A percentile compares a stretch with the other conserved stretches of the same genome.
phyloP scores from a whole-genome alignment of 2,329 filamentous ascomycete species.

The Curvularia hawaiiensis region DNA sequence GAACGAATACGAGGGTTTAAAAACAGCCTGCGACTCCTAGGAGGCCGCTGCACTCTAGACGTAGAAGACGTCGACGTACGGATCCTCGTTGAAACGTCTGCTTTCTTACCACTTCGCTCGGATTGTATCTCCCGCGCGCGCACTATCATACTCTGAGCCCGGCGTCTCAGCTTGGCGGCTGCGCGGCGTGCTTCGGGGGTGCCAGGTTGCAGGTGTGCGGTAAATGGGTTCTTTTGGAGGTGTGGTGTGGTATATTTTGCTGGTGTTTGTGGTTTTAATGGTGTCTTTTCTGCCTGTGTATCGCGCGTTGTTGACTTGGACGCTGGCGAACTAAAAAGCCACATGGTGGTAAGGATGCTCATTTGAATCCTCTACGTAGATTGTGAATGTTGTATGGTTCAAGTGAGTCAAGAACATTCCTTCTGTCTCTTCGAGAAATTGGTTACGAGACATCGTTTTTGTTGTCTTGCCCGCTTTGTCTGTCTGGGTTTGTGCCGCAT shows the following conservation, averaged over 20 bases:
- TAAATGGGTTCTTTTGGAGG: background rate
- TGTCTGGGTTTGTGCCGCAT: conserved; percentile 1
- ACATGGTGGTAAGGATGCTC: background rate
- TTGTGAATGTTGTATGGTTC: no score
- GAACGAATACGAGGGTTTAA: no score
- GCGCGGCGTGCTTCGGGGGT: background rate
- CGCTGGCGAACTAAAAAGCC: background rate
- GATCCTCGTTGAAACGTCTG: no score
- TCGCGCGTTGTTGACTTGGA: background rate
- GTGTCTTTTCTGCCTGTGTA: no score
- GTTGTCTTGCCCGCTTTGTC: conserved; percentile 14
- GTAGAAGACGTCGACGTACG: no score
- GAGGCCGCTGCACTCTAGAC: no score
- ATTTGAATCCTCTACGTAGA: no score
- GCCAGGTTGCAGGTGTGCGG: background rate
- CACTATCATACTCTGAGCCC: background rate
- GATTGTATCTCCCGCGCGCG: background rate
- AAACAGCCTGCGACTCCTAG: no score
- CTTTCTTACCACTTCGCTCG: background rate
- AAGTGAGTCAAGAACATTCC: no score
- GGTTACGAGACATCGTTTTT: background rate
- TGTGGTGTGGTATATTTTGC: background rate
- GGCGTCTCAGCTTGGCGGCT: background rate
- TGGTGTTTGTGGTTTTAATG: background rate
- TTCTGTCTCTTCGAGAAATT: no score